phyloP scores from a whole-genome alignment of 2,329 filamentous ascomycete species.

The Pezicula neosporulosa region DNA sequence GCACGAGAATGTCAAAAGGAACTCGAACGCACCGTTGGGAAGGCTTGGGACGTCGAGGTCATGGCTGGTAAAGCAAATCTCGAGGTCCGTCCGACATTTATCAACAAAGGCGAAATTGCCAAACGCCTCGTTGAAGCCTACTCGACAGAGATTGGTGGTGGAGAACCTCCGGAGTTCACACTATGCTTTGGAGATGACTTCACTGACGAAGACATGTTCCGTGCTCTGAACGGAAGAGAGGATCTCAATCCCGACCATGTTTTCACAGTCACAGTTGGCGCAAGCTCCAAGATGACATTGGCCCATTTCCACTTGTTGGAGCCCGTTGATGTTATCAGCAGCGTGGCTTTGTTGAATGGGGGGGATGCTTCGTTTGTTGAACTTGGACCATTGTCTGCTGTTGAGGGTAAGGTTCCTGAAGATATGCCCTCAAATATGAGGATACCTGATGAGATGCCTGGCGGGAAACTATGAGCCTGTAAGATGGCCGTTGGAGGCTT shows the following conservation, averaged over 20 bases:
- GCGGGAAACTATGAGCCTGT: slow-evolving; percentile 12
- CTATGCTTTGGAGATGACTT: slow-evolving; percentile 93
- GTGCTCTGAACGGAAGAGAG: slow-evolving; percentile 64
- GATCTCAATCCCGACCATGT: slow-evolving; percentile 61
- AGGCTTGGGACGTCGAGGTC: slow-evolving; percentile 87
- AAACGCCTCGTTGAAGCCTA: slow-evolving; percentile 78
- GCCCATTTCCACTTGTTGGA: slow-evolving; percentile 89
- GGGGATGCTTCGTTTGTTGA: slow-evolving; percentile 20
- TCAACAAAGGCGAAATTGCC: slow-evolving; percentile 97
- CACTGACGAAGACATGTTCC: slow-evolving; percentile 97
- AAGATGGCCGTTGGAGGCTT: no score
- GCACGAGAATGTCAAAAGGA: slow-evolving; percentile 78
- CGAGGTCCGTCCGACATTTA: slow-evolving; percentile 92
- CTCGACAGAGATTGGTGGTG: slow-evolving; percentile 39
- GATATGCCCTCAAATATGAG: slow-evolving; percentile 12
- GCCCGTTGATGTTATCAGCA: slow-evolving; percentile 80
- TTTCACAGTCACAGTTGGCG: slow-evolving; percentile 89
- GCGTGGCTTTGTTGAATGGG: slow-evolving; percentile 47
- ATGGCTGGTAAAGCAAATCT: slow-evolving; percentile 97
- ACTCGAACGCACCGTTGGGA: slow-evolving; percentile 71
- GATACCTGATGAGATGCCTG: slow-evolving; percentile 17
- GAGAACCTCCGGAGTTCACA: slow-evolving; percentile 72
- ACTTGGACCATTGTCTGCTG: slow-evolving; percentile 21
- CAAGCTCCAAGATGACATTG: slow-evolving; percentile 86
- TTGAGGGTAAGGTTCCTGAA: slow-evolving; percentile 23